Base-by-base conservation (phyloP, 139 green algal genomes). In the Nannochloris sp. region DNA sequence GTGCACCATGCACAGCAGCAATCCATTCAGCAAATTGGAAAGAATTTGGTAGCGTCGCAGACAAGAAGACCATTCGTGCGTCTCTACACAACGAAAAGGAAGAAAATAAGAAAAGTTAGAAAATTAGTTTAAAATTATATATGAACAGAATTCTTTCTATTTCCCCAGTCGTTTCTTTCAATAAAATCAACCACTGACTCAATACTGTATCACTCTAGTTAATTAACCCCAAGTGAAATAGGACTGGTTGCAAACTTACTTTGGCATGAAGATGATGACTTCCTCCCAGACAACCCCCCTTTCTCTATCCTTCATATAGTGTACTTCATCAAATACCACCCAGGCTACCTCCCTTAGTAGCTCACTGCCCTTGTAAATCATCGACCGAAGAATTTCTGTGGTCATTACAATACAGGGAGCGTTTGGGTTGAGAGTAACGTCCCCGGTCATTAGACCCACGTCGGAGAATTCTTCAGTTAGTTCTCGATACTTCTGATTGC, bases 231-330 rank as follows among this genome's bases (percentile, higher is more conserved):
- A n/a, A n/a, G n/a, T n/a, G n/a, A n/a, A n/a, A n/a, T n/a, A n/a
- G n/a, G n/a, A n/a, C n/a, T n/a, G n/a, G n/a, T n/a, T n/a, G n/a
- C n/a, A 15, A 35, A 10, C 8, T 5, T 73, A 75, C 27, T 81
- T 71, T 39, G 91, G 83, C 64, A 96, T 68, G 51, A 97, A 90
- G 56, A 97, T 97, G 75, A 99, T 97, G 44, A 84, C 90, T 77
- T 99, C 95, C 81, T 99, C 95, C 95, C 95, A 99, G 47, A 99
- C 94, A 62, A 99, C 95, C 3, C 95, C 95, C 7, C 95, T 81
- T 82, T 99, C 95, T 1, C 80, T 69, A 81, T 99, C 94, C 66
- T 91, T 76, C 72, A 87, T 83, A 69, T 92, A 93, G 71, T 92
- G 86, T 29, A 99, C 85, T 79, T 99, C 95, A 60, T 99, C 95